Percentiles rank a stretch among this genome's conserved stretches.
Evolutionary conservation across 2,329 filamentous ascomycete genomes (phyloP).

Genomic region (Aspergillus versicolor): DNA sequence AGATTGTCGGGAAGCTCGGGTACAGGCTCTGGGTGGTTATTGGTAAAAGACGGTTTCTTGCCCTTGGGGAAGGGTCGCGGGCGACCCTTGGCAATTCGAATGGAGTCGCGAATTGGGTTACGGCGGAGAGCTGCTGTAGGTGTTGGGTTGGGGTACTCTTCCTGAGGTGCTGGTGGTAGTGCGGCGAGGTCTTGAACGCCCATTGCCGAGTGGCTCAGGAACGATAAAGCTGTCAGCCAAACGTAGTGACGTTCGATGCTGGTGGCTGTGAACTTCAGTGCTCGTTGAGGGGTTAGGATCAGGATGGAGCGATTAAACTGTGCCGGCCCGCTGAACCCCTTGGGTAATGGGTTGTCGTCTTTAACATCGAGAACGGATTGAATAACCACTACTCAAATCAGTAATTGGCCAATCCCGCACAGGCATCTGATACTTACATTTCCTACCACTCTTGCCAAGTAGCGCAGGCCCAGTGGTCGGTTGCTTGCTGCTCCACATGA

Average conservation of each 20-base stretch:
- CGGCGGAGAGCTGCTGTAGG: conserved; percentile 52
- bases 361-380: conserved; percentile 97
- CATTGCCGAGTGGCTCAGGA: conserved; percentile 86
- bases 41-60: conserved; percentile 40
- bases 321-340: conserved; percentile 53
- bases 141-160: conserved; percentile 38
- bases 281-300: conserved; percentile 88
- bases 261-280: conserved; percentile 88
- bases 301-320: conserved; percentile 92
- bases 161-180: conserved; percentile 53
- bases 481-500: conserved; percentile 98
- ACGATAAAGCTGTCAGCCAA: conserved; percentile 92
- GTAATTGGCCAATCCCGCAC: not conserved
- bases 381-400: conserved; percentile 67
- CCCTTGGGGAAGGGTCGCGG: conserved; percentile 44
- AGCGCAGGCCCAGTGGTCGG: conserved; percentile 82
- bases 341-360: conserved; percentile 84
- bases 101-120: conserved; percentile 77
- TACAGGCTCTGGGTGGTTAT: conserved; percentile 27
- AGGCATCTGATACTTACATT: conserved; percentile 65
- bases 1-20: conserved; percentile 34
- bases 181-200: conserved; percentile 71
- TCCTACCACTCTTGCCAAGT: conserved; percentile 91
- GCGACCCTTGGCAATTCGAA: conserved; percentile 79
- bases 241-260: conserved; percentile 85